Evolutionary conservation across 2,329 filamentous ascomycete species (phyloP), one percentile per base, ranked within the genome.

Genomic region (Hymenoscyphus albidus): DNA sequence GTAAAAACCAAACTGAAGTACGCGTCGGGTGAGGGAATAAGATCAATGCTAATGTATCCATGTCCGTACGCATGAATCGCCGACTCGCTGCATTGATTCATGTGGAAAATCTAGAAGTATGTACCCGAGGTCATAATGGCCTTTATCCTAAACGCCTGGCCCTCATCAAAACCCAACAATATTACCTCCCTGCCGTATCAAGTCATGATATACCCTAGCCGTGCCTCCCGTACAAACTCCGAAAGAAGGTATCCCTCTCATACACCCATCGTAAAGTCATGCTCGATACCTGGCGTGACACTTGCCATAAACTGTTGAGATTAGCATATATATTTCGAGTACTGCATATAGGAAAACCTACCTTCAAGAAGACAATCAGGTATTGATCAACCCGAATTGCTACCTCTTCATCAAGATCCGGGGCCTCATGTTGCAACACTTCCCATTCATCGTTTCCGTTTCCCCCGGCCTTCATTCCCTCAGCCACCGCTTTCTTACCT

Each of bases 191-290:
- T 27, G 54, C 31, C 40, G 18, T 13, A 27, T 40, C 61, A 62
- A 58, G 51, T 5, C 40, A n/a, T 44, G 18, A 62, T 62, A 48
- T 48, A 31, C 27, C 61, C 31, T 58, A 48, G 22, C 16, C 22
- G 32, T n/a, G 32, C 32, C 40, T 12, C 27, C 39, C 13, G 4
- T 18, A 38, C 27, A 31, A 58, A 51, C 40, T 40, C 40, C 55
- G 5, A 22, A n/a, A 38, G 57, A 48, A 51, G n/a, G 35, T 16
- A 32, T 38, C 48, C 27, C 2, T 5, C 39, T 65, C 82, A 97
- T 48, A 97, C 88, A 5, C 92, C 91, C 93, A 97, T 97, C 0
- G 94, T 98, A 77, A 96, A 97, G 76, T 98, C 94, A 77, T 97
- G 92, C 79, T 98, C 94, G 77, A 99, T 98, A 58, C 93, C 93